These are phyloP conservation scores for Cyclotella cryptica DNA, from an alignment of 108 stramenopile species.

Conservation along the genomic window DNA sequence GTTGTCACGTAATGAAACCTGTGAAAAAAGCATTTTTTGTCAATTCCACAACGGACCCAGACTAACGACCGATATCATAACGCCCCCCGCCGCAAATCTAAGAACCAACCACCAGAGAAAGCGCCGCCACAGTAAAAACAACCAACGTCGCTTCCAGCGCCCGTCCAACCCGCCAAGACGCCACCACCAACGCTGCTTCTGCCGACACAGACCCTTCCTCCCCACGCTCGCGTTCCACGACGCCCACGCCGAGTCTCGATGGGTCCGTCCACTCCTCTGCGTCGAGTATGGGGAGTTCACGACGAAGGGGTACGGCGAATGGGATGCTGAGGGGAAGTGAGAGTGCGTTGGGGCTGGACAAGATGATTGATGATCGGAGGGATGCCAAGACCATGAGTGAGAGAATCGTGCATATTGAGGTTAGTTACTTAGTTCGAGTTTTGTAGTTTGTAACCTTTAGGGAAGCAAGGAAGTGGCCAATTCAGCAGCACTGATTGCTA, in stretches of 20 bases:
- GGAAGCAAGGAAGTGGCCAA: too few relatives aligned
- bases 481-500: too few relatives aligned
- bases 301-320: background rate
- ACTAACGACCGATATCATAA: background rate
- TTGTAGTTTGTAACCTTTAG: background rate
- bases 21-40: too few relatives aligned
- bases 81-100: background rate
- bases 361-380: constrained; percentile 60
- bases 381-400: constrained; percentile 59
- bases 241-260: constrained; percentile 50
- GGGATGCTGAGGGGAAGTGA: constrained; percentile 27
- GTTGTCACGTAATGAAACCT: too few relatives aligned
- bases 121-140: background rate
- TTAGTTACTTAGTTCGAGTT: constrained; percentile 3
- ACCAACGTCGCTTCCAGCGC: constrained; percentile 15
- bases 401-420: constrained; percentile 57
- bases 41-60: background rate
- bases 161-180: background rate
- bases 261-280: constrained; percentile 38
- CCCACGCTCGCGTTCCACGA: constrained; percentile 33
- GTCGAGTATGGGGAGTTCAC: constrained; percentile 4
- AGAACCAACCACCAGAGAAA: background rate
- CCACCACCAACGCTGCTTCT: constrained; percentile 2
- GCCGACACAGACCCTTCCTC: background rate
- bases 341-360: constrained; percentile 52